phyloP scores from a whole-genome alignment of 192 early-diverging fungal genomes.

The Lobosporangium transversale region DNA sequence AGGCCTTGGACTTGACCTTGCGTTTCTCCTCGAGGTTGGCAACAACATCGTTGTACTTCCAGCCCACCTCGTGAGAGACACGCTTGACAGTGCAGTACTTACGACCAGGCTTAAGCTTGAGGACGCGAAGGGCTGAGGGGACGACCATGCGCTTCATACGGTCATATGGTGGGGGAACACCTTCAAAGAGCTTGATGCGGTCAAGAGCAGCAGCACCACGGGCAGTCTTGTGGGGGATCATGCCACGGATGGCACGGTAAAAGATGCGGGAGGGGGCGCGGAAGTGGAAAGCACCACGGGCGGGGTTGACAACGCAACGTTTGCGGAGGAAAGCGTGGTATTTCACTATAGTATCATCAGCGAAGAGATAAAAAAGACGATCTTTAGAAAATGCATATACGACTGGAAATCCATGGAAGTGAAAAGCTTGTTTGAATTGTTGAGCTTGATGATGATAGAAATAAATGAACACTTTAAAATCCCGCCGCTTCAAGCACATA shows the following conservation, averaged over 20 bases:
- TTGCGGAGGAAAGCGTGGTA: constrained; percentile 97
- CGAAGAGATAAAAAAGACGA: background rate
- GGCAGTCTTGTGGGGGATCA: constrained; percentile 99
- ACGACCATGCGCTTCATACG: constrained; percentile 97
- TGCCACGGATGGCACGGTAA: constrained; percentile 96
- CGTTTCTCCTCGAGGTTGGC: constrained; percentile 98
- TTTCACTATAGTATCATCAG: constrained; percentile 70
- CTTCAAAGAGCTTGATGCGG: constrained; percentile 99
- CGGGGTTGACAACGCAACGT: constrained; percentile 96
- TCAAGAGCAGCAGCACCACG: constrained; percentile 97
- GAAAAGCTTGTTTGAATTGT: too few species aligned
- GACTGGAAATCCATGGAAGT: too few species aligned
- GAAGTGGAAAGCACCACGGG: constrained; percentile 98
- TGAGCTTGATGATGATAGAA: too few species aligned
- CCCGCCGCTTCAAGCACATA: too few species aligned
- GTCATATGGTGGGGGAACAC: constrained; percentile 98
- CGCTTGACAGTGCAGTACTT: constrained; percentile 97
- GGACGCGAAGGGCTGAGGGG: constrained; percentile 95
- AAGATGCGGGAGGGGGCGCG: constrained; percentile 97
- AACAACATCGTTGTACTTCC: constrained; percentile 99
- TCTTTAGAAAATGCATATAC: too few species aligned
- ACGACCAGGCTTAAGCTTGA: constrained; percentile 96
- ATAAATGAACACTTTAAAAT: too few species aligned
- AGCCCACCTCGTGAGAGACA: constrained; percentile 95
- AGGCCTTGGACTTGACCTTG: constrained; percentile 92